A percentile compares a stretch with the other conserved stretches of the same genome.
These are phyloP conservation scores for Pythium myriotylum DNA, from an alignment of 352 stramenopile species.

Conservation along the genomic window DNA sequence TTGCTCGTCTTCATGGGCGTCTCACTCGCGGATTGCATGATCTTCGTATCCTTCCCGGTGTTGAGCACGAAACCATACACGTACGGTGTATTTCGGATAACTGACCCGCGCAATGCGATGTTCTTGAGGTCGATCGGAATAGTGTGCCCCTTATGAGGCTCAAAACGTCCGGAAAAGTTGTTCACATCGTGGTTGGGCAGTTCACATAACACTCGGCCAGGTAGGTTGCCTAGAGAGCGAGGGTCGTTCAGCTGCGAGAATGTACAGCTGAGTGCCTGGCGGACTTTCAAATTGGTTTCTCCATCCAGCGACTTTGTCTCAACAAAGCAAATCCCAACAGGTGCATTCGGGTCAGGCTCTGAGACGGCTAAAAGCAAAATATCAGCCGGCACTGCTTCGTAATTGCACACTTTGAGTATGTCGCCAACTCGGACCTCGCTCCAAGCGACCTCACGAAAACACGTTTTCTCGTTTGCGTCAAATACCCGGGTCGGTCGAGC, in stretches of 20 bases:
- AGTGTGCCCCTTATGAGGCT: slow-evolving; percentile 70
- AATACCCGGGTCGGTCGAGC: slow-evolving; percentile 65
- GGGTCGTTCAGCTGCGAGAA: slow-evolving; percentile 84
- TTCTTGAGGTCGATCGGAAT: slow-evolving; percentile 89
- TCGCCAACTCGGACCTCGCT: slow-evolving; percentile 71
- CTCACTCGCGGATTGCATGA: slow-evolving; percentile 84
- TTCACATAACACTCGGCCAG: slow-evolving; percentile 71
- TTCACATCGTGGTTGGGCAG: slow-evolving; percentile 90
- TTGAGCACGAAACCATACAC: slow-evolving; percentile 84
- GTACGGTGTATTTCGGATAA: slow-evolving; percentile 85
- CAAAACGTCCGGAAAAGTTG: slow-evolving; percentile 77
- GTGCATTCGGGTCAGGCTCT: slow-evolving; percentile 57
- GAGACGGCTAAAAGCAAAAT: slow-evolving; percentile 75
- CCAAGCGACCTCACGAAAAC: slow-evolving; percentile 65
- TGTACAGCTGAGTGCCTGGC: slow-evolving; percentile 78
- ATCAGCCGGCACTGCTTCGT: slow-evolving; percentile 84
- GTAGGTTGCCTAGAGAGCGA: slow-evolving; percentile 60
- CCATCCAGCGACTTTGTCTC: slow-evolving; percentile 88
- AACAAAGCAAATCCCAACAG: slow-evolving; percentile 84
- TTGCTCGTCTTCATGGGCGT: slow-evolving; percentile 81
- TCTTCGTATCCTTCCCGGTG: slow-evolving; percentile 83
- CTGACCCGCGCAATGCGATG: slow-evolving; percentile 72
- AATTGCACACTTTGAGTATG: slow-evolving; percentile 88
- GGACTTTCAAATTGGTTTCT: slow-evolving; percentile 88
- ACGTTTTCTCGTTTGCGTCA: slow-evolving; percentile 38